Evolutionary conservation across 208 protist species (phyloP).

Genomic region (Blastocrithidia nonstop): DNA sequence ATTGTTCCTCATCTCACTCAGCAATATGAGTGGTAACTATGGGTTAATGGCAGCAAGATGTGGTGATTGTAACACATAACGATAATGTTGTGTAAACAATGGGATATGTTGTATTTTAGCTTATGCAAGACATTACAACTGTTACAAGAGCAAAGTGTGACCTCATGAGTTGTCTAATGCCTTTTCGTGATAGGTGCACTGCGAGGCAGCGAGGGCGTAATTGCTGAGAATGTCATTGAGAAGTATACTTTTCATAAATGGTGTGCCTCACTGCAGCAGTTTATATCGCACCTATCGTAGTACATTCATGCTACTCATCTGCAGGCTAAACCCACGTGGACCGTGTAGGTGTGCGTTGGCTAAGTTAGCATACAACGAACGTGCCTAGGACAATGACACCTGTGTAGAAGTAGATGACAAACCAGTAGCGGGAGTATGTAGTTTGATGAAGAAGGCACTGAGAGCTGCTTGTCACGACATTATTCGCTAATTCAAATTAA

Average conservation of each 20-base stretch:
- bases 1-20: slow-evolving; percentile 12
- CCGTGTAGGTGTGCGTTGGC: slow-evolving; percentile 16
- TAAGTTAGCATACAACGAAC: slow-evolving; percentile 15
- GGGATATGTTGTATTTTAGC: slow-evolving; percentile 25
- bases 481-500: no score
- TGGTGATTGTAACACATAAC: slow-evolving; percentile 26
- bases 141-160: slow-evolving; percentile 27
- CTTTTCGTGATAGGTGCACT: background rate
- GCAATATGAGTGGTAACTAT: slow-evolving; percentile 24
- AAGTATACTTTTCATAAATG: slow-evolving; percentile 11
- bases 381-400: slow-evolving; percentile 4
- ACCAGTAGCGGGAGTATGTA: slow-evolving; percentile 13
- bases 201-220: slow-evolving; percentile 9
- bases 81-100: slow-evolving; percentile 21
- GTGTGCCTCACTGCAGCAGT: slow-evolving; percentile 20
- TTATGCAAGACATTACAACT: slow-evolving; percentile 54
- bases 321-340: slow-evolving; percentile 8
- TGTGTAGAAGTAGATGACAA: slow-evolving; percentile 1
- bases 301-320: slow-evolving; percentile 10
- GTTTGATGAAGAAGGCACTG: no score
- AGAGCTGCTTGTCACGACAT: no score
- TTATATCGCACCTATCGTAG: slow-evolving; percentile 34
- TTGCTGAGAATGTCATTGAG: slow-evolving; percentile 25
- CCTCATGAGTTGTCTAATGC: slow-evolving; percentile 5
- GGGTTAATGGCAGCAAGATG: slow-evolving; percentile 21